Conservation (phyloP, 371 early-diverging fungal genomes). For the Mucor lusitanicus region DNA sequence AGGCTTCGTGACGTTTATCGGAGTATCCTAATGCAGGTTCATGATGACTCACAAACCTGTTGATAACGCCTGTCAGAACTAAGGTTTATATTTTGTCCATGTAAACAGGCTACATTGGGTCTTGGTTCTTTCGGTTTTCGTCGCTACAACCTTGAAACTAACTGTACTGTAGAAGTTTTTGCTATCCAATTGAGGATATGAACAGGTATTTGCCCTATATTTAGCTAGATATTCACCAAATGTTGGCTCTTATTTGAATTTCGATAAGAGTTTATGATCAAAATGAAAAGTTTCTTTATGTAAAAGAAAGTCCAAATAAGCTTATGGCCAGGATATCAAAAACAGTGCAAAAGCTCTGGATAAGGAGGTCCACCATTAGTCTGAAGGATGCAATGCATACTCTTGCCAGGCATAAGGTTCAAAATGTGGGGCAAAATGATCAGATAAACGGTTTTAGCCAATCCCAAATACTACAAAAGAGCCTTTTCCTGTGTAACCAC, state of each 20-base stretch:
- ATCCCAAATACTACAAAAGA: background rate
- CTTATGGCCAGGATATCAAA: background rate
- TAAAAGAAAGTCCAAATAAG: background rate
- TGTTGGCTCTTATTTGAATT: background rate
- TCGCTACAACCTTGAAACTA: background rate
- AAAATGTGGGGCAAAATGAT: background rate
- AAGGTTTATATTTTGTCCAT: background rate
- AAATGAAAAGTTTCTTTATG: background rate
- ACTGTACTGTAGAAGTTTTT: background rate
- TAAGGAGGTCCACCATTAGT: background rate
- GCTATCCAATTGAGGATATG: background rate
- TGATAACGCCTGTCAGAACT: background rate
- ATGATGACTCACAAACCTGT: background rate
- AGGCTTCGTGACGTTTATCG: constrained; percentile 1
- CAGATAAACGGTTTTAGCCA: background rate
- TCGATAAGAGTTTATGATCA: background rate
- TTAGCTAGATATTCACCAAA: background rate
- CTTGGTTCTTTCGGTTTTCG: background rate
- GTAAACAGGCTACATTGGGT: background rate
- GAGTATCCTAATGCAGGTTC: background rate
- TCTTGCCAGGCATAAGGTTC: background rate
- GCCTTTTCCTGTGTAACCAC: background rate
- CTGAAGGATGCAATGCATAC: background rate
- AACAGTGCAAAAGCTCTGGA: background rate
- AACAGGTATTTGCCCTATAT: background rate